Conservation (phyloP, 805 yeast genomes). For the Ogataea chonburiensis region DNA sequence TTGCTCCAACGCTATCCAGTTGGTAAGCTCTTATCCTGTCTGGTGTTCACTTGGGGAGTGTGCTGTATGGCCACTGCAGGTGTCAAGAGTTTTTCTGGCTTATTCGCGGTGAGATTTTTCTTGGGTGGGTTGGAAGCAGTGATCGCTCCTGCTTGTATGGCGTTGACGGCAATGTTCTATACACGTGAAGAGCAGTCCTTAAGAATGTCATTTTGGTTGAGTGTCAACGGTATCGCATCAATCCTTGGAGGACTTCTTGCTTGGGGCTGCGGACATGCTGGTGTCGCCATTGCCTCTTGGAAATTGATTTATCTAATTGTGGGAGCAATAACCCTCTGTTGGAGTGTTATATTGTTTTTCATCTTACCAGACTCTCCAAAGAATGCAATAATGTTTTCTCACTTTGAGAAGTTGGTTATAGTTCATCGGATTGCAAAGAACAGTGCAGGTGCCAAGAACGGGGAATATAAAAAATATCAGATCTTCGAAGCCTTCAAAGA, state of each 20-base stretch:
- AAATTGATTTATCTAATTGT: conserved; percentile 25
- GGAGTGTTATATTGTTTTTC: conserved; percentile 25
- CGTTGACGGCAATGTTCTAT: conserved; percentile 31
- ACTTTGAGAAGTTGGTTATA: conserved; percentile 27
- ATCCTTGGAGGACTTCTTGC: conserved; percentile 51
- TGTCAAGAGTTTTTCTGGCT: conserved; percentile 35
- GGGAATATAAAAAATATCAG: conserved; percentile 26
- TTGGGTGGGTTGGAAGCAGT: conserved; percentile 39
- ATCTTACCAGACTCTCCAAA: conserved; percentile 30
- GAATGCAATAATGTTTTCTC: conserved; percentile 29
- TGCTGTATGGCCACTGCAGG: conserved; percentile 48
- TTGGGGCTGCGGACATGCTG: conserved; percentile 43
- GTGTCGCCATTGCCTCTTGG: conserved; percentile 28
- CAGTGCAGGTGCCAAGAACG: conserved; percentile 30
- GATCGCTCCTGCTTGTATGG: conserved; percentile 35
- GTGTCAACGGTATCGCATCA: conserved; percentile 46
- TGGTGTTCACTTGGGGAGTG: conserved; percentile 47
- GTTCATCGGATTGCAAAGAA: conserved; percentile 27
- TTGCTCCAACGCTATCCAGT: conserved; percentile 51
- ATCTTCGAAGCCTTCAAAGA: conserved; percentile 24
- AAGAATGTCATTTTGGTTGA: conserved; percentile 40
- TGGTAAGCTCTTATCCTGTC: conserved; percentile 37
- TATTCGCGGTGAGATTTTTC: conserved; percentile 35
- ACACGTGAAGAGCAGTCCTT: conserved; percentile 35
- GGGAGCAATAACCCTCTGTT: conserved; percentile 40